Percentiles rank a stretch among this genome's conserved stretches.
Evolutionary conservation across 345 rosid genomes (phyloP).

Genomic region (Arabis alpina): DNA sequence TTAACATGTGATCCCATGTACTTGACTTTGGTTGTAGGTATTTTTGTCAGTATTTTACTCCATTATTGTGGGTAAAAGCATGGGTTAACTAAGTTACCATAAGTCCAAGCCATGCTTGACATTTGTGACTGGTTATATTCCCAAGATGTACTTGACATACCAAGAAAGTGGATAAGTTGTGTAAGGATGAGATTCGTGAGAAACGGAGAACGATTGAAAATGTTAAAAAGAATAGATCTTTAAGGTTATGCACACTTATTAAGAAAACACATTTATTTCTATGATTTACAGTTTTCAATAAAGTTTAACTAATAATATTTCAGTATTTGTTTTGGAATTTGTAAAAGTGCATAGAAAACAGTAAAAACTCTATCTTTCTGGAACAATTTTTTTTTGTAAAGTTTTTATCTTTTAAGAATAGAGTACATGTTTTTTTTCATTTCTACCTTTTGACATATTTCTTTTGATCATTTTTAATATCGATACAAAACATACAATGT

Average conservation of each 20-base stretch:
- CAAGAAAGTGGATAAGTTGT: slow-evolving; percentile 55
- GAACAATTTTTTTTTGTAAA: too few species aligned
- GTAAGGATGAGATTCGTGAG: slow-evolving; percentile 65
- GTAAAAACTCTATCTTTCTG: too few species aligned
- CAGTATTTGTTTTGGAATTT: too few species aligned
- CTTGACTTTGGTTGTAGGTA: too few species aligned
- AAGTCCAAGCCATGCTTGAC: slow-evolving; percentile 19
- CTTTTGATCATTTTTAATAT: neutral
- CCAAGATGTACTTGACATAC: slow-evolving; percentile 23
- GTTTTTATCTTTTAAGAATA: too few species aligned
- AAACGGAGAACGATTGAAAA: slow-evolving; percentile 21
- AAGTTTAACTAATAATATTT: too few species aligned
- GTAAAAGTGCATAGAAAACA: too few species aligned
- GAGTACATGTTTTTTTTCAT: slow-evolving; percentile 12
- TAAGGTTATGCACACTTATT: too few species aligned
- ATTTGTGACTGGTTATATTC: slow-evolving; percentile 33
- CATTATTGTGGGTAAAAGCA: neutral
- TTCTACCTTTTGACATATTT: slow-evolving; percentile 15
- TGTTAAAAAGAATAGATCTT: too few species aligned
- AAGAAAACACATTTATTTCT: too few species aligned
- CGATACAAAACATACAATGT: neutral
- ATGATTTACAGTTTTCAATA: too few species aligned
- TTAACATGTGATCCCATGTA: neutral
- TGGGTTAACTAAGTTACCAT: neutral
- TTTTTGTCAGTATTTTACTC: neutral